Base-by-base conservation (phyloP, 1,284 basidiomycete genomes). In the Amylostereum chailletii region DNA sequence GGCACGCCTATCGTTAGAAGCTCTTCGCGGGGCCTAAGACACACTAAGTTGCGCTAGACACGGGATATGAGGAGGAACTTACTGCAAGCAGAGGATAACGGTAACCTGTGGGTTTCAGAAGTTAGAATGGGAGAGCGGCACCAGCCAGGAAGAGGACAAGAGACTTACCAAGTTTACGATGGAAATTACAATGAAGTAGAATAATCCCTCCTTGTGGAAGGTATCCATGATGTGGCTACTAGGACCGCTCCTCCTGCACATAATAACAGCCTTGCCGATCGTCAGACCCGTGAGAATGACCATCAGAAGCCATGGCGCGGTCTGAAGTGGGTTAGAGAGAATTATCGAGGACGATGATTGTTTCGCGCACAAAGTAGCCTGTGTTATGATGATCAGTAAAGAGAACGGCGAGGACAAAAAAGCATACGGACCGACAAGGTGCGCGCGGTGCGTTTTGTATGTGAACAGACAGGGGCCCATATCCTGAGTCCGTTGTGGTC, bases 1-100 rank as follows among this genome's bases (percentile, higher is more conserved):
- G 86, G 86, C 54, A 89, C 88, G 58, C 86, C 86, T 56, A 89
- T 81, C n/a, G 86, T 86, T 11, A 85, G 87, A 56, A 89, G 86
- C 31, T 77, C 81, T 63, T 85, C 81, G 48, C 81, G 82, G 47
- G 84, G 86, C 68, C 85, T 88, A 37, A n/a, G 19, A 19, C 19
- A 19, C 19, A 19, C 19, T 19, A 19, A 19, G 19, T 19, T 19
- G 19, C 19, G 19, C 19, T 19, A 19, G 19, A 19, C 19, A 19
- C 19, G 19, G 19, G 19, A 19, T 19, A 19, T 19, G 19, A 19
- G 19, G 7, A 37, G n/a, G 29, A 30, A 26, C n/a, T 10, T 29
- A 27, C 85, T 89, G 86, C 29, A 88, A 74, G 64, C 89, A 89
- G 64, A 89, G 89, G 42, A 88, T 83, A 37, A 86, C 86, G 57